Percentiles rank a stretch among this genome's conserved stretches.
These are phyloP conservation scores for Yueomyces sp. DNA, from an alignment of 805 yeast species.

Conservation along the genomic window DNA sequence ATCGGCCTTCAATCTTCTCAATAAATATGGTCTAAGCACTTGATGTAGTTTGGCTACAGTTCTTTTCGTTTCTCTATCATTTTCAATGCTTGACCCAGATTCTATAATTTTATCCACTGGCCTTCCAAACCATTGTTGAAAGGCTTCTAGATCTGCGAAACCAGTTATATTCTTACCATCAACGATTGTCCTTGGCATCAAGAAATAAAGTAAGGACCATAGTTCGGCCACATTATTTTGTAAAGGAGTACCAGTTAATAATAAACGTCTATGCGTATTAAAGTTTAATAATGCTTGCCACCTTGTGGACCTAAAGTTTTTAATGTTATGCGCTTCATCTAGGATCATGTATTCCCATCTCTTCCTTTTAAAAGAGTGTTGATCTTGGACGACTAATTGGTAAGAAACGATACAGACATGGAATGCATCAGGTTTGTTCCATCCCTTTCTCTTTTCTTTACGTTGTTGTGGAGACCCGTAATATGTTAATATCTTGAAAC, in stretches of 20 bases:
- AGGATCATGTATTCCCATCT: conserved; percentile 93
- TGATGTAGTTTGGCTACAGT: conserved; percentile 86
- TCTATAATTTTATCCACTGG: conserved; percentile 92
- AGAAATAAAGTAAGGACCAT: conserved; percentile 88
- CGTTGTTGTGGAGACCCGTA: conserved; percentile 97
- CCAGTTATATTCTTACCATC: conserved; percentile 42
- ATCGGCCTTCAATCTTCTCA: conserved; percentile 86
- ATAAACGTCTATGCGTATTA: conserved; percentile 75
- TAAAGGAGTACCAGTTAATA: conserved; percentile 92
- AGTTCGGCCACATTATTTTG: conserved; percentile 91
- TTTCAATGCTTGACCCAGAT: conserved; percentile 34
- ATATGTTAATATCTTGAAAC: conserved; percentile 87
- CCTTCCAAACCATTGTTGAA: conserved; percentile 97
- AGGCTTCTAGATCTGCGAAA: conserved; percentile 89
- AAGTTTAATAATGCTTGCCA: conserved; percentile 95
- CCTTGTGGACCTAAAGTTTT: conserved; percentile 88
- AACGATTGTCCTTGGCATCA: conserved; percentile 83
- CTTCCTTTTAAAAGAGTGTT: conserved; percentile 81
- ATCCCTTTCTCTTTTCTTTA: conserved; percentile 88
- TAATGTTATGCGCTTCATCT: conserved; percentile 97
- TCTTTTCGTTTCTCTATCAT: conserved; percentile 65
- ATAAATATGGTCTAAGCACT: conserved; percentile 80
- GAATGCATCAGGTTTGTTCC: conserved; percentile 94
- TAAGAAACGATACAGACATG: conserved; percentile 96
- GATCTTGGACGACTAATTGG: conserved; percentile 96